phyloP scores from a whole-genome alignment of 805 yeast species.

The Wickerhamiella siamensis region DNA sequence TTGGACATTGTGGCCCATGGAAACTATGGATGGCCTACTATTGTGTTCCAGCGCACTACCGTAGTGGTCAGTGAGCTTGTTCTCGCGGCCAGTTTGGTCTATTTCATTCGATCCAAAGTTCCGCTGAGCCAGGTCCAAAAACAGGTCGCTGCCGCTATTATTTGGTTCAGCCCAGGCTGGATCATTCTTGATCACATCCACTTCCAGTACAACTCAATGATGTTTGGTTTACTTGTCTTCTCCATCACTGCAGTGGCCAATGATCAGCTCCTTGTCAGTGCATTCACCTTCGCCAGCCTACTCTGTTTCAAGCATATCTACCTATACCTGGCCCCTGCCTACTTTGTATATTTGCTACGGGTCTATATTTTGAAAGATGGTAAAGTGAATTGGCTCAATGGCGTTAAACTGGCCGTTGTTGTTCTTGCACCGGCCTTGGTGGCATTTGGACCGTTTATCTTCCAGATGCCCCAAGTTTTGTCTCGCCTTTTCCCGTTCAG shows the following conservation, averaged over 20 bases:
- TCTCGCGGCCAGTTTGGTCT: conserved; percentile 54
- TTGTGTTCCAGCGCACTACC: conserved; percentile 66
- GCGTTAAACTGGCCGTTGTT: conserved; percentile 51
- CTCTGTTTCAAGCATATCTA: conserved; percentile 92
- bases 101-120: conserved; percentile 27
- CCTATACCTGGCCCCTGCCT: conserved; percentile 87
- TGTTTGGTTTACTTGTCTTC: conserved; percentile 69
- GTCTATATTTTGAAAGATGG: conserved; percentile 40
- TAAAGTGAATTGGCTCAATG: conserved; percentile 42
- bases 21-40: conserved; percentile 59
- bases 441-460: conserved; percentile 70
- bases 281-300: conserved; percentile 51
- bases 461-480: conserved; percentile 50
- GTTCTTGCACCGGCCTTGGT: conserved; percentile 38
- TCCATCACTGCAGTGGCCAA: conserved; percentile 60
- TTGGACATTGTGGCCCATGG: conserved; percentile 54
- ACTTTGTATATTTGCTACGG: conserved; percentile 62
- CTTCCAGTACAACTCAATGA: conserved; percentile 91
- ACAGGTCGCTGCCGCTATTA: conserved; percentile 65
- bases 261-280: conserved; percentile 39
- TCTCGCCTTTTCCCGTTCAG: conserved; percentile 79
- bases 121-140: conserved; percentile 5
- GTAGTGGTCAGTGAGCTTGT: conserved; percentile 68
- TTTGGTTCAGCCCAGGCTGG: conserved; percentile 79
- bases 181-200: conserved; percentile 88